Percentiles rank a stretch among this genome's conserved stretches.
phyloP scores from a whole-genome alignment of 2,329 filamentous ascomycete species.

The Fusarium transvaalense region DNA sequence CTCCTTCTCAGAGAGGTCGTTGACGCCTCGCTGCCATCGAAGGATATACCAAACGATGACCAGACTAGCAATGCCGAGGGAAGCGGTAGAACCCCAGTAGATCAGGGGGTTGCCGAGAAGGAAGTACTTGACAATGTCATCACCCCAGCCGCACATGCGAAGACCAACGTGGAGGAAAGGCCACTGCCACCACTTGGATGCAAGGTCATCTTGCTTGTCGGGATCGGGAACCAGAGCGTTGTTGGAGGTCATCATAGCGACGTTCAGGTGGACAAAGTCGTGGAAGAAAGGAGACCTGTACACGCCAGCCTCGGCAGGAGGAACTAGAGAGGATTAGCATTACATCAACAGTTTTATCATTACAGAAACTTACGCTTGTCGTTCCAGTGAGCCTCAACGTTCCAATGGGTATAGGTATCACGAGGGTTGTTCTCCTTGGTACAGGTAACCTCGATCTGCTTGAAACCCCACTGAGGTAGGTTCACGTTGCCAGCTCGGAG shows the following conservation, averaged over 20 bases:
- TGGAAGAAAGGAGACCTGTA: conserved; percentile 98
- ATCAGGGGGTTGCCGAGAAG: conserved; percentile 95
- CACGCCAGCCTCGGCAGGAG: conserved; percentile 86
- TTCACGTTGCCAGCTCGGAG: conserved; percentile 95
- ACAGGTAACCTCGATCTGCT: conserved; percentile 98
- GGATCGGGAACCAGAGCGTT: conserved; percentile 97
- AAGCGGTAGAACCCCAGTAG: conserved; percentile 92
- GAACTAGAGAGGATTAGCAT: conserved; percentile 68
- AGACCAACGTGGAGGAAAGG: conserved; percentile 94
- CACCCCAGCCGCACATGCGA: conserved; percentile 98
- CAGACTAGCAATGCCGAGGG: conserved; percentile 78
- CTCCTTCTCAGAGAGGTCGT: conserved; percentile 81
- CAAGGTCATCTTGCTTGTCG: conserved; percentile 98
- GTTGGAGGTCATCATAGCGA: conserved; percentile 99
- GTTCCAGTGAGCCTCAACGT: conserved; percentile 94
- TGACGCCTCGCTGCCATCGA: conserved; percentile 95
- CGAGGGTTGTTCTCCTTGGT: conserved; percentile 91
- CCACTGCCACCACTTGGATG: conserved; percentile 99
- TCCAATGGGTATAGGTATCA: conserved; percentile 98
- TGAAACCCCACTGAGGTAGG: conserved; percentile 98
- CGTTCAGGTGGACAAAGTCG: conserved; percentile 97
- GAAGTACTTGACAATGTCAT: conserved; percentile 97
- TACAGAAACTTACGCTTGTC: conserved; percentile 79
- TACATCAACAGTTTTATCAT: background rate
- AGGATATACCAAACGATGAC: conserved; percentile 87